Base-by-base conservation (phyloP, 208 protist species). In the Zelonia costaricensis region DNA sequence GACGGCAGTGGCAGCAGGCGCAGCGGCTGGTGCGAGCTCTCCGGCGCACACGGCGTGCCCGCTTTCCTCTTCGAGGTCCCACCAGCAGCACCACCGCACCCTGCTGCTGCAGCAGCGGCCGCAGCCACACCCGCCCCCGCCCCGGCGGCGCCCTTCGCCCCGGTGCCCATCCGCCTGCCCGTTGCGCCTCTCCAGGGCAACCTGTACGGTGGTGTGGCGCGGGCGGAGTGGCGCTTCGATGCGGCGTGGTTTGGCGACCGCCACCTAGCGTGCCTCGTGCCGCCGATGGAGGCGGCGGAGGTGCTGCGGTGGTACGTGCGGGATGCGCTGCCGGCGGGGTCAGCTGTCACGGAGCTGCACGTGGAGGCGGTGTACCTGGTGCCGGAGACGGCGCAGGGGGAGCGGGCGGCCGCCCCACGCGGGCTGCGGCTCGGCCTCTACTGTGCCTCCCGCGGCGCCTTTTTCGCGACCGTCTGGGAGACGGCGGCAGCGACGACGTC, bases 161-260 rank as follows among this genome's bases (percentile, higher is more conserved):
- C 63, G 0, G 31, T 69, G 35, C 38, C 62, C 13, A 52, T 67
- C n/a, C 48, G 44, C 18, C 33, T 81, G 39, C 58, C 61, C 2
- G 53, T 49, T 0, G 22, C 45, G 3, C 13, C 40, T 3, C 35
- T 74, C 4, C 16, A 54, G 18, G 64, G 61, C 22, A 39, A 28
- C 22, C 39, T 56, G 47, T 59, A 67, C 20, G 64, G 56, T 20
- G 39, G 46, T 39, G 7, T 18, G 20, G 59, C 57, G 5, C 44
- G 59, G 4, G 69, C 69, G 20, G 63, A 35, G 46, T 80, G 74
- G 74, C 53, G 68, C 36, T 73, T 61, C 35, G 65, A 75, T 53
- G 57, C 27, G 20, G 85, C 72, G n/a, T 91, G 81, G 81, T 82
- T 84, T 44, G 85, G 85, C 12, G 74, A 88, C 59, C 74, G 78